A percentile compares a stretch with the other conserved stretches of the same genome.
These are phyloP conservation scores for Penicillium cosmopolitanum DNA, from an alignment of 495 filamentous ascomycete species.

Conservation along the genomic window DNA sequence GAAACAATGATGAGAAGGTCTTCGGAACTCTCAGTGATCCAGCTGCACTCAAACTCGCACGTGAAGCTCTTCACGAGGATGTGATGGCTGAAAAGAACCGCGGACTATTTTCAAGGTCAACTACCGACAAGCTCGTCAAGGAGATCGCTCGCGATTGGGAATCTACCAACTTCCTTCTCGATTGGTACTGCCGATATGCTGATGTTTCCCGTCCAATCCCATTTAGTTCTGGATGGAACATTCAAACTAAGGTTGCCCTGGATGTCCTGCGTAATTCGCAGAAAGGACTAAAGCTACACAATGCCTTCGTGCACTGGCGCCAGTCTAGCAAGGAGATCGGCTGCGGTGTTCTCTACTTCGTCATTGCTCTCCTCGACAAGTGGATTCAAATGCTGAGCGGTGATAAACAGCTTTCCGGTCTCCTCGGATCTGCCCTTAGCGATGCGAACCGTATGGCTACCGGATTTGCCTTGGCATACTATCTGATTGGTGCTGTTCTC, in stretches of 20 bases:
- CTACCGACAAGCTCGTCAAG: slow-evolving; percentile 48
- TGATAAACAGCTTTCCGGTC: slow-evolving; percentile 33
- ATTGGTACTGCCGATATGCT: slow-evolving; percentile 61
- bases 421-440: slow-evolving; percentile 39
- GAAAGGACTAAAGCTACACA: slow-evolving; percentile 63
- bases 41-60: slow-evolving; percentile 48
- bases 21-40: slow-evolving; percentile 47
- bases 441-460: slow-evolving; percentile 53
- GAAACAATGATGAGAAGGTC: slow-evolving; percentile 38
- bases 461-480: slow-evolving; percentile 62
- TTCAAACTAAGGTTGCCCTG: slow-evolving; percentile 58
- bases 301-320: slow-evolving; percentile 65
- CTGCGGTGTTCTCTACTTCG: slow-evolving; percentile 60
- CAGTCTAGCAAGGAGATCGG: slow-evolving; percentile 60
- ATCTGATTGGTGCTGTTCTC: slow-evolving; percentile 60
- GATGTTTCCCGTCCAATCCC: slow-evolving; percentile 55
- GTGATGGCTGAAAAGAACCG: slow-evolving; percentile 49
- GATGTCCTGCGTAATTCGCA: slow-evolving; percentile 57
- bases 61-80: slow-evolving; percentile 49
- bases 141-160: slow-evolving; percentile 57
- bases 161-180: slow-evolving; percentile 60
- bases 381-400: slow-evolving; percentile 59
- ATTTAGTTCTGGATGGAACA: slow-evolving; percentile 66
- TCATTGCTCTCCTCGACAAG: slow-evolving; percentile 62
- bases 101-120: slow-evolving; percentile 43